Base-by-base conservation (phyloP, 192 early-diverging fungal species). In the Backusella psychrophila region DNA sequence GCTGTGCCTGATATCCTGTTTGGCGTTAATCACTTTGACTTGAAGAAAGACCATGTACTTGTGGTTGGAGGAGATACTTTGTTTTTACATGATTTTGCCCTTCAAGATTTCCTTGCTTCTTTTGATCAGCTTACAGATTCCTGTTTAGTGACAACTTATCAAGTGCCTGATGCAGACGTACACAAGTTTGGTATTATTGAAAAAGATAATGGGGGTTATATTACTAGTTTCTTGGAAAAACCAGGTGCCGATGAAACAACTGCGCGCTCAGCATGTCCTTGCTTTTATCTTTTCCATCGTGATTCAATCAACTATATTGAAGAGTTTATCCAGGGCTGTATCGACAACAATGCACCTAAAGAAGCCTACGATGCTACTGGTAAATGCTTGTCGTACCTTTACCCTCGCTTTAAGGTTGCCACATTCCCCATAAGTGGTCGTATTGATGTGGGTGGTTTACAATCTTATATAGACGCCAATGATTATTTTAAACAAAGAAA, bases 401-500 rank as follows among this genome's bases (percentile, higher is more conserved):
- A 84, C 33, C 66, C 77, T 19, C 76, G 82, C 6, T 75, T 68
- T 17, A 74, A 81, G 15, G 75, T 88, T 1, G 79, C 81, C 65
- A 80, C 86, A 19, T 74, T 80, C 34, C 42, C 66, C 19, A 86
- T 90, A 33, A 52, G 71, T 15, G 90, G 90, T 19, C 77, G 90
- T 56, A 84, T 91, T 73, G 90, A 91, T 83, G 89, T 91, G 29
- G 90, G 90, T n/a, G 88, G 87, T 17, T 80, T 91, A 52, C 23
- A 79, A 17, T 87, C 82, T 63, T 89, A 86, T 69, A 72, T 88
- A 31, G 86, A 85, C 1, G 90, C 90, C 17, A 81, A 76, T 41
- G 52, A 77, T 19, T 86, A 86, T 79, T 84, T 85, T 71, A 26
- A 74, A 21, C 49, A 66, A 44, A 66, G 75, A 65, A 15, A 76